A percentile compares a stretch with the other conserved stretches of the same genome.
phyloP scores from a whole-genome alignment of 257 asterid genomes.

The Lycium barbarum region DNA sequence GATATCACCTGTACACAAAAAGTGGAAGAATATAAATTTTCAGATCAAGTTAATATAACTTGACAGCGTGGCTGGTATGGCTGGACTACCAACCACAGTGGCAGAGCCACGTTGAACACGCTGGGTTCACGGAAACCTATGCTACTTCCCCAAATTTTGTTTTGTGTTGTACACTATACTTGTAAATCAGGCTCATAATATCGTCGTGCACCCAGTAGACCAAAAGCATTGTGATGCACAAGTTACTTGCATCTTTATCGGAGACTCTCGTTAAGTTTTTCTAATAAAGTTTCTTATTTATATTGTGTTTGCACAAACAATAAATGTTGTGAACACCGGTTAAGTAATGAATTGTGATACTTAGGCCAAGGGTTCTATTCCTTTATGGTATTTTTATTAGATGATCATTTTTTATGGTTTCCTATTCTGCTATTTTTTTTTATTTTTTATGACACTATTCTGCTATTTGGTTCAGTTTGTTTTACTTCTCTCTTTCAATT shows the following conservation, averaged over 20 bases:
- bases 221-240: neutral
- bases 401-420: neutral
- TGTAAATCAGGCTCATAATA: neutral
- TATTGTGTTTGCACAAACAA: neutral
- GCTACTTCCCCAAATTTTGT: conserved; percentile 12
- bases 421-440: neutral
- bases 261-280: neutral
- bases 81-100: neutral
- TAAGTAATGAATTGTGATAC: neutral
- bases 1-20: conserved; percentile 70
- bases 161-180: neutral
- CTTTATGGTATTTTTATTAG: neutral
- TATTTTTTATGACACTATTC: neutral
- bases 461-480: conserved; percentile 1
- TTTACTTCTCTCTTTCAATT: neutral
- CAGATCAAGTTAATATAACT: neutral
- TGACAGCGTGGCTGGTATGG: neutral
- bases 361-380: neutral
- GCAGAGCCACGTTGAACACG: neutral
- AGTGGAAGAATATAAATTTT: conserved; percentile 19
- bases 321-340: neutral
- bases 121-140: neutral
- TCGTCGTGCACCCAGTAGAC: neutral
- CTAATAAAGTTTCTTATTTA: neutral
- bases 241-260: neutral